Base-by-base conservation (phyloP, 352 stramenopile species). In the Phytophthora sp. region DNA sequence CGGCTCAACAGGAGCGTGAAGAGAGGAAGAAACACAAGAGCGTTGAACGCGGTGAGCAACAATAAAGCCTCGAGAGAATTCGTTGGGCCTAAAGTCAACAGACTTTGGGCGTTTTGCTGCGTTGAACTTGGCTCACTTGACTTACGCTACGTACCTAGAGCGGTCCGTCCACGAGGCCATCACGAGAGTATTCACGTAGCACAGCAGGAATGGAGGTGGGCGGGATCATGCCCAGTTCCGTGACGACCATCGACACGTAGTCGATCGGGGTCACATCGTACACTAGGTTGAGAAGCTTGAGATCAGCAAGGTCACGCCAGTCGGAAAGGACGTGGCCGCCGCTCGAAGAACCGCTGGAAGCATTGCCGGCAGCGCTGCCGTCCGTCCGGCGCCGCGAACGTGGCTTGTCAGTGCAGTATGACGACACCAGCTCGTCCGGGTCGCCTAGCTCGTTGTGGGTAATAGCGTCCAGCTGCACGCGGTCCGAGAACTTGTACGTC, bases 371-470 rank as follows among this genome's bases (percentile, higher is more conserved):
- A 24, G n/a, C 26, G 24, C 41, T 54, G 15, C 50, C 33, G 44
- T 42, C 39, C 20, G 39, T 47, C 16, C 75, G 69, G 38, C 69
- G 65, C 4, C 62, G 69, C 23, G 72, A 63, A 29, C 20, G 35
- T 7, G 76, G 63, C 55, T 89, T 90, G 63, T 85, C 76, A 15
- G 73, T 88, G 41, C 73, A 79, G 42, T 77, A 83, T 42, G 73
- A 85, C 62, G 80, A 84, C 39, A 94, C 73, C 7, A 96, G 72
- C 47, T 96, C 91, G 60, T 97, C 89, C 11, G 96, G 90, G 82
- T 99, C 86, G n/a, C 95, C 94, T 30, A 99, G 74, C 73, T 99
- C 97, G 76, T 99, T 99, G 73, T 97, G 87, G 11, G 95, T 98
- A 63, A 99, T 98, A 38, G 91, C 95, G 69, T 99, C 98, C 35